These are phyloP conservation scores for Paracamarosporium sp. DNA, from an alignment of 2,329 filamentous ascomycete genomes.

Conservation along the genomic window DNA sequence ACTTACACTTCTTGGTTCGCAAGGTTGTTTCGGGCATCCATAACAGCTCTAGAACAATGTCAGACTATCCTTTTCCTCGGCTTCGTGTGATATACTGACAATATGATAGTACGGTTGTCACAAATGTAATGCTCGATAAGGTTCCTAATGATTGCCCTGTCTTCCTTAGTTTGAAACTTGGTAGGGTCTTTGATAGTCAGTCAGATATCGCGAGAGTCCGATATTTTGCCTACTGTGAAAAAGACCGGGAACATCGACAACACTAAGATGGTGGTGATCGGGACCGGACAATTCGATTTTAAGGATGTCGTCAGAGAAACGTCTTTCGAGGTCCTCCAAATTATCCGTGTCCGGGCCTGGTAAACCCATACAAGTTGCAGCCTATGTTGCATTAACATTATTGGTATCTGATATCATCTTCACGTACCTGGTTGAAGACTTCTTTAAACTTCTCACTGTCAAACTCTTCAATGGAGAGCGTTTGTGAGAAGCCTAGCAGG, in stretches of 20 bases:
- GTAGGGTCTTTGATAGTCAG: too few species aligned
- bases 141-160: conserved; percentile 12
- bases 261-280: conserved; percentile 47
- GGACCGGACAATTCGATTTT: conserved; percentile 50
- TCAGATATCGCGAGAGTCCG: conserved; percentile 17
- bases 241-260: conserved; percentile 53
- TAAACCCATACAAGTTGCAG: conserved; percentile 14
- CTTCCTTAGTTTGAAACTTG: too few species aligned
- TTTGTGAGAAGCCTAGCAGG: conserved; percentile 9
- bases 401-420: background rate
- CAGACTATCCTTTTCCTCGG: background rate
- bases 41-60: conserved; percentile 8
- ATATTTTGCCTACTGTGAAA: conserved; percentile 31
- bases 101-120: conserved; percentile 14
- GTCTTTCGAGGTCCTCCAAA: conserved; percentile 12
- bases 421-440: conserved; percentile 10
- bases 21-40: conserved; percentile 17
- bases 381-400: background rate
- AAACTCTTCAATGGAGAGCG: conserved; percentile 5
- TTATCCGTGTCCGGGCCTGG: conserved; percentile 12
- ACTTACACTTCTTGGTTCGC: conserved; percentile 18
- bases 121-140: conserved; percentile 13
- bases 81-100: background rate
- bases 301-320: conserved; percentile 38
- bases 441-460: conserved; percentile 8